These are phyloP conservation scores for Spizellomyces sp. DNA, from an alignment of 192 early-diverging fungal genomes.

Conservation along the genomic window DNA sequence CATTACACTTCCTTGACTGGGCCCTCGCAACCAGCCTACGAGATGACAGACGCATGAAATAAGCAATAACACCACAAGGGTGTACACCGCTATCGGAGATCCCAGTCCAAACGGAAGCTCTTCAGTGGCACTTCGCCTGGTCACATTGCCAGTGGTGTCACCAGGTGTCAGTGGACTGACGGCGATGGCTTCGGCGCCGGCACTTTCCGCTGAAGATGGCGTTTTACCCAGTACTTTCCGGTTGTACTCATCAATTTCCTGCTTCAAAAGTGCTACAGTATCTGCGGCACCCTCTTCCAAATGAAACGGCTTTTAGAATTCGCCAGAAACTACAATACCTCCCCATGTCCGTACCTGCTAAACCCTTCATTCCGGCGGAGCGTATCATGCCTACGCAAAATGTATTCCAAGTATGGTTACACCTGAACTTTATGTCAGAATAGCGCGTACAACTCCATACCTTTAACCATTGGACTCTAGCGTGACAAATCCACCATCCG, in stretches of 20 bases:
- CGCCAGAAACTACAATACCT: neutral
- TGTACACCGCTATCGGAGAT: no score
- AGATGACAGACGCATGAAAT: no score
- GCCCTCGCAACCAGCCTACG: no score
- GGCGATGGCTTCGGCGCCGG: neutral
- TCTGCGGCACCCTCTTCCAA: constrained; percentile 1
- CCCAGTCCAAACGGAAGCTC: no score
- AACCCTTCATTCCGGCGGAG: constrained; percentile 59
- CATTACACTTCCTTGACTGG: no score
- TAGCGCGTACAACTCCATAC: constrained; percentile 30
- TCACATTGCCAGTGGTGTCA: neutral
- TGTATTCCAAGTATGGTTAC: no score
- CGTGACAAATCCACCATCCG: neutral
- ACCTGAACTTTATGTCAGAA: neutral
- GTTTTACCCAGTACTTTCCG: neutral
- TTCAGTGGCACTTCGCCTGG: no score
- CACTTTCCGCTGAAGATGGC: neutral
- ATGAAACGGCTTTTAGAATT: neutral
- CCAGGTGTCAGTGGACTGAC: neutral
- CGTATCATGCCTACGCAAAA: constrained; percentile 51
- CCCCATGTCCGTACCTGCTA: constrained; percentile 24
- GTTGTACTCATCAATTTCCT: constrained; percentile 1
- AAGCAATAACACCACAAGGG: no score
- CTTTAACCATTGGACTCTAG: constrained; percentile 67
- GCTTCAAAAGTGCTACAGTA: constrained; percentile 4